Evolutionary conservation across 163 green algal genomes (phyloP), one percentile per base, ranked within the genome.

Genomic region (Chlorella variabilis): DNA sequence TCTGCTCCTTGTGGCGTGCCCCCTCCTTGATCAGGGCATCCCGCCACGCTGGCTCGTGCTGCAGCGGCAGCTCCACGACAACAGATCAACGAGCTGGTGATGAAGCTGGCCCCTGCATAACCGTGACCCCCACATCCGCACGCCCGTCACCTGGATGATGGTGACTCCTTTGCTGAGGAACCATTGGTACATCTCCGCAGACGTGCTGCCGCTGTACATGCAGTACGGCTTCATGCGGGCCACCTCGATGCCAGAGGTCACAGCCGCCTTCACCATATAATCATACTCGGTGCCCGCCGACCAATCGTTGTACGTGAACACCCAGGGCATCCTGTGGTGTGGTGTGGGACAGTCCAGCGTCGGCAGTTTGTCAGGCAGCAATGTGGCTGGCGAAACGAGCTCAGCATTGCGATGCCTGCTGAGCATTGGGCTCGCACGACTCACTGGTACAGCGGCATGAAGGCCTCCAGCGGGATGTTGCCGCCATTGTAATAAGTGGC

Each of bases 401-500:
- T 17, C 66, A 42, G 18, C 38, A 56, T 38, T 27, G 21, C 13
- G 36, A 42, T 39, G 65, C 38, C 15, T 33, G 36, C 65, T 54
- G 38, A 13, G 7, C 9, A 9, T 62, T 33, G 1, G 3, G 11
- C 0, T n/a, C 0, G 4, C 31, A 21, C 45, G 4, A 27, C 73
- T 71, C 56, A 80, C 76, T 42, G 63, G 51, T 85, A 78, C 36
- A 92, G 59, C 25, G 88, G 88, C 67, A 91, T 67, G 41, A 87
- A 78, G 13, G 85, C 65, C 45, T 82, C 71, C 36, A 91, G 56
- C 20, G 88, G 88, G 58, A 89, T 80, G 63, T 91, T 83, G 75
- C 88, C 88, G 2, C 83, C 85, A 65, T 91, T 91, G 88, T 91
- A 91, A 77, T 91, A 87, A 18, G 73, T 78, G 4, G 86, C 84